Base-by-base conservation (phyloP, 1,284 basidiomycete genomes). In the Cutaneotrichosporon arboriforme region DNA sequence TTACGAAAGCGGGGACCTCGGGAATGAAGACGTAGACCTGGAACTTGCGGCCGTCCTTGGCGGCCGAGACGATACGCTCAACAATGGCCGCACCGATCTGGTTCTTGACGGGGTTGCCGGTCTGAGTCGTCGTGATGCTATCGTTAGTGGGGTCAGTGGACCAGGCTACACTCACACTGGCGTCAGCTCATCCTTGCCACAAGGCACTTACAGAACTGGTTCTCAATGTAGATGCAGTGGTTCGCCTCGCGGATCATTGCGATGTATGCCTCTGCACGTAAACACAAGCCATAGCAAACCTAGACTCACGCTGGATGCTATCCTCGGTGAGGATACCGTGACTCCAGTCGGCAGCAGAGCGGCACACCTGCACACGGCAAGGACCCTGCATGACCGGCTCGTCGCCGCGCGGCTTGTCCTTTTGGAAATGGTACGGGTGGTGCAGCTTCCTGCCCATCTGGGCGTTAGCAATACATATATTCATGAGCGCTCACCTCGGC, bases 211-310 rank as follows among this genome's bases (percentile, higher is more conserved):
- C 87, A 94, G 78, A 93, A 94, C 70, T 94, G 90, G 66, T 96
- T 94, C 76, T 94, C 89, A 58, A 94, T 93, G 72, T 91, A 93
- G 62, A 96, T 89, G 71, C 80, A 90, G 70, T 93, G 87, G 59
- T 84, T 84, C 0, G 90, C 83, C 68, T 93, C 85, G 39, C 80
- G 71, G 65, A 97, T 97, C 64, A 96, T 61, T 62, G 90, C 80
- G 48, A 86, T 81, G 73, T 93, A 90, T 83, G 73, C 69, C 65
- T 72, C 66, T 68, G 44, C 31, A n/a, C 34, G 42, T 53, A 48
- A 21, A 5, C 21, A 13, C 54, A 20, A 12, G 21, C 21, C 8
- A 14, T 8, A 21, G 15, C 13, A 15, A 12, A 4, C 20, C 15
- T 2, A 9, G 23, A 51, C 86, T 71, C 68, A 90, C 87, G 90